Base-by-base conservation (phyloP, 805 yeast species). In the Kazachstania kunashirensis region DNA sequence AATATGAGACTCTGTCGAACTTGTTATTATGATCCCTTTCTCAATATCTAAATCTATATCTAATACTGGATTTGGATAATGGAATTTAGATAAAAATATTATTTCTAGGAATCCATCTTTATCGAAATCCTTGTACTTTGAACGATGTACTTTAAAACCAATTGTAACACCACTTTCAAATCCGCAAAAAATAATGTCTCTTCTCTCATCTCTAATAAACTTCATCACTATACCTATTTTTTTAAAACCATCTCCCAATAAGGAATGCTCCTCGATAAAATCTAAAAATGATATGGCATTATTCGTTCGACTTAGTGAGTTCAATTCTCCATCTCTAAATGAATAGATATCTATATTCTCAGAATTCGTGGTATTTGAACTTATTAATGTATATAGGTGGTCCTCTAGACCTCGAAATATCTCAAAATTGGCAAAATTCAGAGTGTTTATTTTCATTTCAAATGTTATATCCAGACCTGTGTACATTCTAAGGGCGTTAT, bases 151-250 rank as follows among this genome's bases (percentile, higher is more conserved):
- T 30, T 37, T 36, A 21, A 57, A 44, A 3, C 60, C 61, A n/a
- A 56, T 38, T 3, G 55, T 41, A 21, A 47, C 40, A 11, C 62
- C 62, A 41, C 54, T 44, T 36, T 57, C 62, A 36, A 43, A 44
- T 1, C 58, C 62, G 27, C 47, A 38, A 36, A 43, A 52, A 2
- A 52, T 36, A 17, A 45, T 26, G 7, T 40, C 45, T 9, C 44
- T 28, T 7, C 20, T 13, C 7, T 5, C 2, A 27, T 33, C 36
- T 28, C 34, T 39, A 2, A 33, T 13, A 30, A 54, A 48, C 28
- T 44, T 52, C 62, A 57, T 57, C 3, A 53, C 39, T 10, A 54
- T 48, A 9, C 62, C 62, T 6, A 49, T 29, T 31, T 53, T 57
- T 7, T 50, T 49, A 19, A 51, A 14, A 23, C 31, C 13, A 11